Evolutionary conservation across 164 flowering plant genomes (phyloP).

Genomic region (Magnolia sinica): DNA sequence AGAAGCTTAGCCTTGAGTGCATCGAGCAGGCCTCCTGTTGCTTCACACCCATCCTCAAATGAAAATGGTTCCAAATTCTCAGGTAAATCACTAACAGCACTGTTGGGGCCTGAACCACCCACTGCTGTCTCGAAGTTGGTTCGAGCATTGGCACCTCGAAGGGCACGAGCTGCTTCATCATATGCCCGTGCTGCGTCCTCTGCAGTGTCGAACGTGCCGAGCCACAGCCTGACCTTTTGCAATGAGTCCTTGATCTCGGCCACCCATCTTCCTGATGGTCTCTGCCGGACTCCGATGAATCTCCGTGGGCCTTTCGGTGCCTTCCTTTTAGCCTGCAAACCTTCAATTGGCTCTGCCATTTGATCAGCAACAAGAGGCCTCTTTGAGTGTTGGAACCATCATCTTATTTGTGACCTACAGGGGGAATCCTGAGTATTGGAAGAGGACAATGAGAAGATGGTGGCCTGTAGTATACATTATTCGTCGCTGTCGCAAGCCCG

Average conservation of each 20-base stretch:
- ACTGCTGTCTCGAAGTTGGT: conserved; percentile 22
- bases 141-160: conserved; percentile 23
- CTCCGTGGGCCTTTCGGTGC: conserved; percentile 4
- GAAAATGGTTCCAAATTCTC: conserved; percentile 11
- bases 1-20: conserved; percentile 23
- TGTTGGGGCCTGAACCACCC: background rate
- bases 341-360: conserved; percentile 6
- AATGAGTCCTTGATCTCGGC: conserved; percentile 28
- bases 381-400: background rate
- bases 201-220: conserved; percentile 25
- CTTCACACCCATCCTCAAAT: conserved; percentile 15
- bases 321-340: conserved; percentile 11
- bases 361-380: background rate
- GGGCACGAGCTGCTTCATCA: conserved; percentile 23
- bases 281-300: conserved; percentile 25
- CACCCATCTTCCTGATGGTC: conserved; percentile 29
- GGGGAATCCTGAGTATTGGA: background rate
- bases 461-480: background rate
- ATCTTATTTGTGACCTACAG: background rate
- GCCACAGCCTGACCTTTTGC: conserved; percentile 28
- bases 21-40: conserved; percentile 16
- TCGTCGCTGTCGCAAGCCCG: conserved; percentile 5
- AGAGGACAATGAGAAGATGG: conserved; percentile 6
- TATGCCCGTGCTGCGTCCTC: conserved; percentile 24
- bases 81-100: background rate